phyloP scores from a whole-genome alignment of 2,329 filamentous ascomycete species.

The Fusarium solani-melongenae region DNA sequence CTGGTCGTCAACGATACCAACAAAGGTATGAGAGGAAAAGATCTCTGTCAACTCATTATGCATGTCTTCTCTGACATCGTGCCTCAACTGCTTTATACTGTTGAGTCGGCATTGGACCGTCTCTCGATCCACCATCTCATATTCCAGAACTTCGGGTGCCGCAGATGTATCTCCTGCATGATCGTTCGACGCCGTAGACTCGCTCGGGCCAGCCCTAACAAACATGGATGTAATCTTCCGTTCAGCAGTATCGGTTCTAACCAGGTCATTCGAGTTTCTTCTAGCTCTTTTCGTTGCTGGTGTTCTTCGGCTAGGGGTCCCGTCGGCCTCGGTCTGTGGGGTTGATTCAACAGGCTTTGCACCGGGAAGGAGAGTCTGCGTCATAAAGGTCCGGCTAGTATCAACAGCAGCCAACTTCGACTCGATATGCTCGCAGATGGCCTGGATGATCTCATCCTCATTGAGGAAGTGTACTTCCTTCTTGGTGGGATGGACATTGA shows the following conservation, averaged over 20 bases:
- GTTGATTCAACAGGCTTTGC: conserved; percentile 51
- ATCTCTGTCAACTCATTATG: conserved; percentile 89
- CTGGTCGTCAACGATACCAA: conserved; percentile 89
- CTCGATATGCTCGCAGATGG: conserved; percentile 83
- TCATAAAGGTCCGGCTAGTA: conserved; percentile 92
- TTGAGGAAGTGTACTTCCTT: conserved; percentile 97
- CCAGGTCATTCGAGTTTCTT: conserved; percentile 76
- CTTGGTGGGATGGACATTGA: conserved; percentile 98
- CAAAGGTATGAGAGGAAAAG: conserved; percentile 89
- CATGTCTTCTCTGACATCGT: conserved; percentile 81
- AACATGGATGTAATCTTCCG: conserved; percentile 99
- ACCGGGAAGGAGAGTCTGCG: conserved; percentile 87
- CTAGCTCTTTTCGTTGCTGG: conserved; percentile 52
- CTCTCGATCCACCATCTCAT: conserved; percentile 78
- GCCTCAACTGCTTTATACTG: conserved; percentile 87
- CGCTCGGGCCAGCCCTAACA: conserved; percentile 58
- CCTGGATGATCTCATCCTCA: conserved; percentile 93
- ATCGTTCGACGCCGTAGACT: conserved; percentile 29
- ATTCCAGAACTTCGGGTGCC: conserved; percentile 67
- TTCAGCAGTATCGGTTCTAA: conserved; percentile 87
- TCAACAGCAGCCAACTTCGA: conserved; percentile 86
- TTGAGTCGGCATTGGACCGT: conserved; percentile 77
- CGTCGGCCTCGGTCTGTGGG: conserved; percentile 43
- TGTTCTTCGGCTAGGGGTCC: conserved; percentile 47
- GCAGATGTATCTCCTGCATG: conserved; percentile 50